A percentile compares a stretch with the other conserved stretches of the same genome.
phyloP scores from a whole-genome alignment of 108 stramenopile species.

The Nitzschia palea region DNA sequence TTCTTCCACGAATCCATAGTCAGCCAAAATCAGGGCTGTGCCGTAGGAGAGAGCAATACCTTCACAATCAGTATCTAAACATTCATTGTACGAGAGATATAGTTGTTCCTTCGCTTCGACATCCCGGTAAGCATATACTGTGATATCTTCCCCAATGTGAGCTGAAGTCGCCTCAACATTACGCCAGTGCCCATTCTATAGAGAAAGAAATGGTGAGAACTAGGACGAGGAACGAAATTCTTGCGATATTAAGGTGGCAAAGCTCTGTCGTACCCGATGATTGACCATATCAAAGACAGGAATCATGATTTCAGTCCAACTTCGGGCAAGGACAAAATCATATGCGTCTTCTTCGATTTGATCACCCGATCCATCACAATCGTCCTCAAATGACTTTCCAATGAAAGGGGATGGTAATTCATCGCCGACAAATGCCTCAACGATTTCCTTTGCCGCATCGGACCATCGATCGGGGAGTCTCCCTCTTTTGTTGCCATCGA shows the following conservation, averaged over 20 bases:
- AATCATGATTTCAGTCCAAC: constrained; percentile 64
- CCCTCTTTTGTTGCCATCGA: constrained; percentile 14
- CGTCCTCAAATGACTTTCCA: constrained; percentile 38
- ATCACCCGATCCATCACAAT: constrained; percentile 51
- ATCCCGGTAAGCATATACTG: constrained; percentile 30
- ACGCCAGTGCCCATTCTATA: constrained; percentile 47
- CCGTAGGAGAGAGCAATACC: constrained; percentile 33
- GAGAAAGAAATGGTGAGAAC: background rate
- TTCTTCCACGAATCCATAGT: constrained; percentile 66
- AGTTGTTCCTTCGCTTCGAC: constrained; percentile 65
- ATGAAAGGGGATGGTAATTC: constrained; percentile 1
- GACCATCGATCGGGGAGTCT: constrained; percentile 42
- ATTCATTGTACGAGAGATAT: constrained; percentile 54
- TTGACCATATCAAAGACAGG: constrained; percentile 66
- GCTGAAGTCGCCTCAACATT: constrained; percentile 13
- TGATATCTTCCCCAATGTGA: constrained; percentile 29
- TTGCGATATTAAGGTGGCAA: too few species aligned
- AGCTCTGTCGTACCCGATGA: constrained; percentile 34
- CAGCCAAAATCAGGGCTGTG: constrained; percentile 46
- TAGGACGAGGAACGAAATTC: too few species aligned
- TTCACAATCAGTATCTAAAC: constrained; percentile 44
- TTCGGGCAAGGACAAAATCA: constrained; percentile 47
- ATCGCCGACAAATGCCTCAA: constrained; percentile 28
- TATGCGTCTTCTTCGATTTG: constrained; percentile 43
- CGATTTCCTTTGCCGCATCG: constrained; percentile 28